phyloP scores from a whole-genome alignment of 1,284 basidiomycete genomes.

The Fomitopsis schrenkii region DNA sequence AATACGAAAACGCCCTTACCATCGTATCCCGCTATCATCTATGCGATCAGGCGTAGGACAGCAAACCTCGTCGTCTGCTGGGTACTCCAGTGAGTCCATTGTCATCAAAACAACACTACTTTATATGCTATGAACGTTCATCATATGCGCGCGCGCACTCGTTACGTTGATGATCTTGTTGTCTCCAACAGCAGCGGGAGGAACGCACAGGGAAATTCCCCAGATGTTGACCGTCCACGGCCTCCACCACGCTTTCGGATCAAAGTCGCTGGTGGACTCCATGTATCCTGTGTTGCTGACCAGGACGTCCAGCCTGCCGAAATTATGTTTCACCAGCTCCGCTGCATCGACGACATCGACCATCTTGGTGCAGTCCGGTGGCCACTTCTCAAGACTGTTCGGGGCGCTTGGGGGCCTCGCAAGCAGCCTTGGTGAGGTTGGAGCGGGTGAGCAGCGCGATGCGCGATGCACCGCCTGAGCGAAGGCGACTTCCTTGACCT shows the following conservation, averaged over 20 bases:
- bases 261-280: constrained; percentile 3
- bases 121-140: neutral
- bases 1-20: constrained; percentile 9
- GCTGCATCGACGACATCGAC: constrained; percentile 2
- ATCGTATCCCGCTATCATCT: constrained; percentile 9
- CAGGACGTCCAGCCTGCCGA: constrained; percentile 3
- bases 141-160: neutral
- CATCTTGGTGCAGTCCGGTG: constrained; percentile 1
- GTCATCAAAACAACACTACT: neutral
- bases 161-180: constrained; percentile 3
- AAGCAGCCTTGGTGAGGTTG: neutral
- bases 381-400: constrained; percentile 1
- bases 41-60: constrained; percentile 9
- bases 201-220: constrained; percentile 1
- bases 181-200: constrained; percentile 4
- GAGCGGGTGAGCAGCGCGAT: constrained; percentile 2
- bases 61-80: constrained; percentile 9
- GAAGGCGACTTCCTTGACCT: neutral
- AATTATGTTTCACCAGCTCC: neutral
- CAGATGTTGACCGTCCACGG: constrained; percentile 7
- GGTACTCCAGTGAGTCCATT: neutral
- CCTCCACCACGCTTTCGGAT: constrained; percentile 10
- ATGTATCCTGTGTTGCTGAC: constrained; percentile 12
- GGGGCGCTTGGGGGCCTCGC: constrained; percentile 1
- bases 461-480: constrained; percentile 1